Evolutionary conservation across 805 yeast species (phyloP), one percentile per base, ranked within the genome.

Genomic region (Isabelozyma pseudorhagii): DNA sequence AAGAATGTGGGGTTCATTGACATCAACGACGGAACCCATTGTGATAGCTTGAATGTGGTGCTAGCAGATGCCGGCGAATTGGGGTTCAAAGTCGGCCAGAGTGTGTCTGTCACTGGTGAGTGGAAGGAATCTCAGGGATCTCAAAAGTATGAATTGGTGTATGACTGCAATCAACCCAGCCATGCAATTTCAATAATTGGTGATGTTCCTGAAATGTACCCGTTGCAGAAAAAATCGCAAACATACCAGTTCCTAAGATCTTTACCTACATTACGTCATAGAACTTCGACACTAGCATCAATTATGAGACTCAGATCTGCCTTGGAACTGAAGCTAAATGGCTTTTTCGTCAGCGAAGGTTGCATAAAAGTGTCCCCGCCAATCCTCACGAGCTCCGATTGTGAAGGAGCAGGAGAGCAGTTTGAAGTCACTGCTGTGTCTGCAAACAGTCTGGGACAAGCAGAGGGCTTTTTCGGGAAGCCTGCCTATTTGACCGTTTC

Each of bases 391-490:
- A 75, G 89, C 9, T 82, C 96, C 1, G 99, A 94, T 64, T 93
- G 98, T 63, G 99, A 94, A 69, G 98, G 99, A 14, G 97, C 96
- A 3, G 98, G 98, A 4, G 98, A 94, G 62, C 80, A 88, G 53
- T 94, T 94, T 56, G 71, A 69, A 43, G 69, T 92, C 9, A 76
- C 73, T 42, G 68, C 78, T 1, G 62, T 60, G 5, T 55, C 42
- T 46, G 54, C 59, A 45, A 48, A 69, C 51, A 57, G 51, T 38
- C 54, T 49, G 6, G 36, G 36, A 31, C 36, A 13, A 31, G 36
- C 14, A 54, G 47, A n/a, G 52, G 51, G 6, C 57, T 89, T 88
- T 59, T 89, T 87, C 60, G 89, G 85, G 0, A 79, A 80, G 50
- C 74, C 79, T 3, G 79, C 93, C 0, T 89, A 78, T 56, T 70